Evolutionary conservation across 106 monocot genomes (phyloP).

Genomic region (Triglochin maritima): DNA sequence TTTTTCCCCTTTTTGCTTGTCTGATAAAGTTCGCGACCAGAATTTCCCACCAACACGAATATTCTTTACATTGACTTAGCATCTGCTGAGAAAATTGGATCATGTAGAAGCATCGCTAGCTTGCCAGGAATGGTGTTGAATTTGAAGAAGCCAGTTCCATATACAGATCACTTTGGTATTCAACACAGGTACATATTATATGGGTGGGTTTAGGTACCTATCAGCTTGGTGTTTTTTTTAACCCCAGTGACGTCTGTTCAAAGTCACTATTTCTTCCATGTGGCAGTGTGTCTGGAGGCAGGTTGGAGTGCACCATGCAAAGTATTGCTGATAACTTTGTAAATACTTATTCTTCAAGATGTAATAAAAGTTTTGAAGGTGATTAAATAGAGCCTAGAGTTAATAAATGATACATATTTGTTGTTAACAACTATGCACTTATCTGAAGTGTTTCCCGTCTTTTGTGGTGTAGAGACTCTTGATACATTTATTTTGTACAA

Average conservation of each 20-base stretch:
- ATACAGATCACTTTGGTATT: constrained; percentile 64
- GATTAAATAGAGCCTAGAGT: background rate
- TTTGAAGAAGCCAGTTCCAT: constrained; percentile 69
- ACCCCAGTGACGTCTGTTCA: no score
- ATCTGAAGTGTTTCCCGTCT: background rate
- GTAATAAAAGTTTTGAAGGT: constrained; percentile 60
- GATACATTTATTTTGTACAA: constrained; percentile 91
- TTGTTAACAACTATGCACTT: no score
- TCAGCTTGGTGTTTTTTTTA: no score
- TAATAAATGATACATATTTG: background rate
- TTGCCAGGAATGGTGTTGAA: constrained; percentile 96
- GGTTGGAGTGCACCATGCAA: constrained; percentile 98
- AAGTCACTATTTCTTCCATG: constrained; percentile 5
- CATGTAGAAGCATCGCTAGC: constrained; percentile 48
- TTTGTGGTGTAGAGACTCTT: constrained; percentile 30
- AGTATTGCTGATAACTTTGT: constrained; percentile 84
- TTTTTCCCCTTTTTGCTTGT: constrained; percentile 14
- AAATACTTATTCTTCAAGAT: constrained; percentile 44
- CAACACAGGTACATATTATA: constrained; percentile 51
- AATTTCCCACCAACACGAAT: constrained; percentile 92
- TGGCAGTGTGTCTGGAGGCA: constrained; percentile 76
- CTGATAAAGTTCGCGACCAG: constrained; percentile 51
- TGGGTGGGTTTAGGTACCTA: no score
- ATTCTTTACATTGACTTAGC: constrained; percentile 85
- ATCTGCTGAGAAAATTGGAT: constrained; percentile 81